A percentile compares a stretch with the other conserved stretches of the same genome.
These are phyloP conservation scores for Paramecium octaurelia DNA, from an alignment of 73 alveolate genomes.

Conservation along the genomic window DNA sequence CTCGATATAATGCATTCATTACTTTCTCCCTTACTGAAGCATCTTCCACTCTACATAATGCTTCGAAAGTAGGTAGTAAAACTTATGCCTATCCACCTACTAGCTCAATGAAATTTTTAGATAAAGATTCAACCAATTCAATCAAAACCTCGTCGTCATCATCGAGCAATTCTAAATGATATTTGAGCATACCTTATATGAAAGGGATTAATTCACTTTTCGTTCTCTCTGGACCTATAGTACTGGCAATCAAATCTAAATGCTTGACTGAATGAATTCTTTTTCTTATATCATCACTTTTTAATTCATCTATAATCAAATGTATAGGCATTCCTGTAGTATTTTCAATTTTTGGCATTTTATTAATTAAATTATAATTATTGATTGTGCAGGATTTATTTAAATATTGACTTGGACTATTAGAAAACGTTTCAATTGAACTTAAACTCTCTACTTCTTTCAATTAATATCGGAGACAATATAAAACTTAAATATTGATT, in stretches of 20 bases:
- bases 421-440: background rate
- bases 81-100: constrained; percentile 87
- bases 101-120: constrained; percentile 78
- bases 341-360: constrained; percentile 54
- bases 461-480: too few species aligned
- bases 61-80: constrained; percentile 74
- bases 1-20: background rate
- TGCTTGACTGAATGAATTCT: constrained; percentile 83
- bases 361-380: background rate
- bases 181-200: constrained; percentile 72
- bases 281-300: constrained; percentile 73
- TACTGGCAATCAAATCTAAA: constrained; percentile 76
- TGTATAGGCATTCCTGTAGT: constrained; percentile 53
- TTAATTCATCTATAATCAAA: constrained; percentile 72
- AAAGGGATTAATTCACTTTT: constrained; percentile 94
- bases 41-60: constrained; percentile 80
- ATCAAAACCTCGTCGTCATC: constrained; percentile 96
- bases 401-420: background rate
- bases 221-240: constrained; percentile 94
- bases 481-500: too few species aligned
- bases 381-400: background rate
- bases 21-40: constrained; percentile 79
- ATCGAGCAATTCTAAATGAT: constrained; percentile 80
- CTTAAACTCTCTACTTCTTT: background rate
- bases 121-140: constrained; percentile 83